Evolutionary conservation across 768 basidiomycete species (phyloP), one percentile per base, ranked within the genome.

Genomic region (Postia placenta): DNA sequence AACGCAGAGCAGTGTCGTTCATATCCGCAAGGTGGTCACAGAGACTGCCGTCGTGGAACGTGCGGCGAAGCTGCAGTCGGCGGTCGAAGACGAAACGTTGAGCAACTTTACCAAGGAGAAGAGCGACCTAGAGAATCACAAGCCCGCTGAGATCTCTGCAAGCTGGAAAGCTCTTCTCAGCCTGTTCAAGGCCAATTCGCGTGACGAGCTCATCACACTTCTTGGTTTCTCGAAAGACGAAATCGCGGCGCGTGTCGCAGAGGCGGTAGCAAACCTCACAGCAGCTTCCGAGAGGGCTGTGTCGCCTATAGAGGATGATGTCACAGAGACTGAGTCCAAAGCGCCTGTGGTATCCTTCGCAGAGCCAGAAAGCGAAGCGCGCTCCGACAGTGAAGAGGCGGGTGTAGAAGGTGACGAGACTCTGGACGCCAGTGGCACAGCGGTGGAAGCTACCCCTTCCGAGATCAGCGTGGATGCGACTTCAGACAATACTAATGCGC

Each of bases 201-300:
- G 92, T 47, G 89, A 94, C 23, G 92, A 97, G 66, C 74, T 98
- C 4, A 85, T 98, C 42, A 85, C 85, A 2, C 68, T 97, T 1
- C 76, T 99, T 12, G 95, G 94, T 0, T 97, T 94, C 66, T 94
- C 92, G 2, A 94, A 95, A 66, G 79, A 76, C 9, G 91, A 94
- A 54, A 79, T 96, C 15, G 81, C 81, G 2, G 68, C 73, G 3
- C 85, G 84, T 53, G 89, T 97, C 15, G 80, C 81, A 9, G 85
- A 89, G 54, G 92, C 92, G 11, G 79, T 94, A 39, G 80, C 85
- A 40, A 85, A 80, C 45, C 70, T 92, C 55, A 85, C 84, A 57
- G 70, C 71, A 12, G 56, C 72, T 1, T 65, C 67, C 9, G 59
- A 65, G 41, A 57, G 63, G 53, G 54, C 60, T 3, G 54, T 51